Percentiles rank a stretch among this genome's conserved stretches.
These are phyloP conservation scores for Botrytis sinoallii DNA, from an alignment of 2,329 filamentous ascomycete genomes.

Conservation along the genomic window DNA sequence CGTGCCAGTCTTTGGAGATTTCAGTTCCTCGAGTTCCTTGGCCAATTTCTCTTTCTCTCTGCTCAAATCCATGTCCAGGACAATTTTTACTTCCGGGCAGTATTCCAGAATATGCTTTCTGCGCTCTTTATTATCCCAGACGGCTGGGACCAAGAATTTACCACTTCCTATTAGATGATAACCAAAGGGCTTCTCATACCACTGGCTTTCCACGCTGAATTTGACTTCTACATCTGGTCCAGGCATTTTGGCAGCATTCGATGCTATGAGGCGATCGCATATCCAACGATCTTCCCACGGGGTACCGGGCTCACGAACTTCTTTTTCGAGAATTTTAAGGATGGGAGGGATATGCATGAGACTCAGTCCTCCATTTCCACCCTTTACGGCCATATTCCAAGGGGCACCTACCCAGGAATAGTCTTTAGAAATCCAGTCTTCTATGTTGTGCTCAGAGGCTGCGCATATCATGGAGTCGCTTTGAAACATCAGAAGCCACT, in stretches of 20 bases:
- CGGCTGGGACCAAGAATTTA: conserved; percentile 41
- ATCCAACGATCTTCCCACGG: conserved; percentile 54
- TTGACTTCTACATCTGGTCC: conserved; percentile 40
- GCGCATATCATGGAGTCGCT: conserved; percentile 54
- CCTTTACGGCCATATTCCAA: conserved; percentile 30
- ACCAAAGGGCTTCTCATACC: conserved; percentile 47
- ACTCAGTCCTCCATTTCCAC: conserved; percentile 36
- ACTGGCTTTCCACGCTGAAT: conserved; percentile 48
- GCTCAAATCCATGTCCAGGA: conserved; percentile 47
- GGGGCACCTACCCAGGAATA: conserved; percentile 43
- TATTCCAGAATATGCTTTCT: conserved; percentile 51
- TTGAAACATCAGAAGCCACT: conserved; percentile 55
- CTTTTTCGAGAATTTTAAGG: conserved; percentile 32
- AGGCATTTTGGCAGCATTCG: conserved; percentile 25
- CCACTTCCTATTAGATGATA: conserved; percentile 53
- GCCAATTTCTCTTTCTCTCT: conserved; percentile 4
- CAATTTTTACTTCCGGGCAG: conserved; percentile 56
- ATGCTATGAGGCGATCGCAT: conserved; percentile 44
- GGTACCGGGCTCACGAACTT: conserved; percentile 43
- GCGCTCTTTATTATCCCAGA: conserved; percentile 47
- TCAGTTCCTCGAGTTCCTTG: conserved; percentile 7
- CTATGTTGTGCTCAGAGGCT: conserved; percentile 48
- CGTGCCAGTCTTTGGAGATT: not conserved
- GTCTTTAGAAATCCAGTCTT: conserved; percentile 50
- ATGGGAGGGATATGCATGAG: conserved; percentile 28